Evolutionary conservation across 495 filamentous ascomycete species (phyloP).

Genomic region (Penicillium riverlandense): DNA sequence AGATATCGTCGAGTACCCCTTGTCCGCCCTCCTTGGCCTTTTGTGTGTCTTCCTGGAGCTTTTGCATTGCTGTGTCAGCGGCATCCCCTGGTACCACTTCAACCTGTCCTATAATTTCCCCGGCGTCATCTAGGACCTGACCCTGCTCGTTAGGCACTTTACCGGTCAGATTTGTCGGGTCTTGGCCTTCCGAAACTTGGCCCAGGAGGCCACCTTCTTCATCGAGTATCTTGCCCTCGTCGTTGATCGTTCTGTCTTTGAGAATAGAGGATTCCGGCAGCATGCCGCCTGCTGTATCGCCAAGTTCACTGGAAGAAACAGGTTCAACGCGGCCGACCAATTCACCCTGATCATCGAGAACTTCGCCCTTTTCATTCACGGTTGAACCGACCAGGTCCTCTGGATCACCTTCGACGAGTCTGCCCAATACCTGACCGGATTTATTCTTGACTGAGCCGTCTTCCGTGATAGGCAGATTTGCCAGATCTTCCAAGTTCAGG

Average conservation of each 20-base stretch:
- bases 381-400: slow-evolving; percentile 38
- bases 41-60: slow-evolving; percentile 22
- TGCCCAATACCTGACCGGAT: slow-evolving; percentile 11
- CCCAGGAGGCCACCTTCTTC: slow-evolving; percentile 39
- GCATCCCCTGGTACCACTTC: slow-evolving; percentile 16
- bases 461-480: too few relatives aligned
- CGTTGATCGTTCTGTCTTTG: too few relatives aligned
- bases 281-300: too few relatives aligned
- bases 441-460: too few relatives aligned
- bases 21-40: slow-evolving; percentile 16
- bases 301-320: too few relatives aligned
- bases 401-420: slow-evolving; percentile 35
- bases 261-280: slow-evolving; percentile 5
- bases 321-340: slow-evolving; percentile 40
- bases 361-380: slow-evolving; percentile 47
- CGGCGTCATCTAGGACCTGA: slow-evolving; percentile 31
- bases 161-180: slow-evolving; percentile 33
- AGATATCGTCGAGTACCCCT: slow-evolving; percentile 28
- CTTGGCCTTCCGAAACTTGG: slow-evolving; percentile 23
- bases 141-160: slow-evolving; percentile 44
- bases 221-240: slow-evolving; percentile 12
- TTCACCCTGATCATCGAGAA: slow-evolving; percentile 45
- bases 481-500: too few relatives aligned
- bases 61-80: slow-evolving; percentile 5
- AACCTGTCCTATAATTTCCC: slow-evolving; percentile 25